phyloP scores from a whole-genome alignment of 2,329 filamentous ascomycete species.

The Botryosphaeria agaves region DNA sequence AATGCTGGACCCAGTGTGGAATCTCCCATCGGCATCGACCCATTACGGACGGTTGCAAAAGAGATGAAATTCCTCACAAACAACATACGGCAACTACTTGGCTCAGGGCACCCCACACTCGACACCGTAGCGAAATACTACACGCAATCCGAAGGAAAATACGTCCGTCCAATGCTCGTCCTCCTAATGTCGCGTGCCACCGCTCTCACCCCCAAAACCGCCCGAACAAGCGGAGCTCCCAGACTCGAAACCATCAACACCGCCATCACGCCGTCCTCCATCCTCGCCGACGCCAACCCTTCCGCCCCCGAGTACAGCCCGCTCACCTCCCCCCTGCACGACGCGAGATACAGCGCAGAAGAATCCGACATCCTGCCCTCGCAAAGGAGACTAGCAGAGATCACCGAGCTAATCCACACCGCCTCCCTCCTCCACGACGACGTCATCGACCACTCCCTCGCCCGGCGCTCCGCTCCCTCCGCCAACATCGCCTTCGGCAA shows the following conservation, averaged over 20 bases:
- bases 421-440: conserved; percentile 95
- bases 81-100: conserved; percentile 83
- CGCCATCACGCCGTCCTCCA: conserved; percentile 39
- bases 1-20: conserved; percentile 33
- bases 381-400: conserved; percentile 83
- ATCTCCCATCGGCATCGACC: conserved; percentile 61
- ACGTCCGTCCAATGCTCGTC: conserved; percentile 85
- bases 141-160: conserved; percentile 90
- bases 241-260: conserved; percentile 31
- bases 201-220: conserved; percentile 51
- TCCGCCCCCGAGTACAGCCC: conserved; percentile 34
- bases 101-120: conserved; percentile 83
- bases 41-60: conserved; percentile 76
- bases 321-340: conserved; percentile 31
- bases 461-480: conserved; percentile 66
- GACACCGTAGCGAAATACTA: conserved; percentile 98
- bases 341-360: conserved; percentile 24
- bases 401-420: conserved; percentile 94
- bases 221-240: conserved; percentile 20
- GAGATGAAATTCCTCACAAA: conserved; percentile 93
- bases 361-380: conserved; percentile 69
- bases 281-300: conserved; percentile 73
- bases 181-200: conserved; percentile 93
- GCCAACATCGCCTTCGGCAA: conserved; percentile 95
- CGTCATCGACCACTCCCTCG: conserved; percentile 84